Evolutionary conservation across 2,329 filamentous ascomycete species (phyloP), one percentile per base, ranked within the genome.

Genomic region (Leptosphaerulina australis): DNA sequence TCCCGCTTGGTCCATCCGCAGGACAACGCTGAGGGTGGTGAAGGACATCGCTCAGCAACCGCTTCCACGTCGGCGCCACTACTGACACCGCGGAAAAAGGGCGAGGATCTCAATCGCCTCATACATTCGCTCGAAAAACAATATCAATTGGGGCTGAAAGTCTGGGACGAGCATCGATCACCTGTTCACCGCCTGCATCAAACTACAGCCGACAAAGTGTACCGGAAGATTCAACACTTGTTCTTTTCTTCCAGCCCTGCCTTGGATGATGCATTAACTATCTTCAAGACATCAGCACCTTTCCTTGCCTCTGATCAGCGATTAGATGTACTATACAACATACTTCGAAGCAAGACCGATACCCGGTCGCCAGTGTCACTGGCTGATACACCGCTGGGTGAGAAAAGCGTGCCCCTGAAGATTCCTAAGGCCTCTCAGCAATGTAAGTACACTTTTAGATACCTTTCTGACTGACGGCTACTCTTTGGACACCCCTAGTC

Each of bases 131-230:
- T 73, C 3, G 61, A 71, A 29, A 12, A 33, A 2, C 17, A 56
- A n/a, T 68, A 60, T 54, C 50, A 53, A 2, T 11, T 72, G 0
- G 64, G 60, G 1, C 38, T 72, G 1, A 35, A 30, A 2, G 6
- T 58, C 5, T 54, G 57, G 12, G 49, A 46, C 3, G 24, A 35
- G 4, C 46, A n/a, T 3, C 64, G 60, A 56, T 69, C 69, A 2
- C 69, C 68, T 2, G 46, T 30, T 8, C 58, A n/a, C n/a, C n/a
- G n/a, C n/a, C n/a, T n/a, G 37, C 24, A 44, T 31, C 9, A 37
- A 34, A 10, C 38, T 3, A 30, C 44, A 5, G 43, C 49, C 5
- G 60, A 65, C 3, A 58, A 50, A 12, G 48, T 63, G 2, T 58
- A 50, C 14, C 44, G 31, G 0, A 21, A 37, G 6, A 56, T 74